phyloP scores from a whole-genome alignment of 2,329 filamentous ascomycete species.

The Alternaria solani region DNA sequence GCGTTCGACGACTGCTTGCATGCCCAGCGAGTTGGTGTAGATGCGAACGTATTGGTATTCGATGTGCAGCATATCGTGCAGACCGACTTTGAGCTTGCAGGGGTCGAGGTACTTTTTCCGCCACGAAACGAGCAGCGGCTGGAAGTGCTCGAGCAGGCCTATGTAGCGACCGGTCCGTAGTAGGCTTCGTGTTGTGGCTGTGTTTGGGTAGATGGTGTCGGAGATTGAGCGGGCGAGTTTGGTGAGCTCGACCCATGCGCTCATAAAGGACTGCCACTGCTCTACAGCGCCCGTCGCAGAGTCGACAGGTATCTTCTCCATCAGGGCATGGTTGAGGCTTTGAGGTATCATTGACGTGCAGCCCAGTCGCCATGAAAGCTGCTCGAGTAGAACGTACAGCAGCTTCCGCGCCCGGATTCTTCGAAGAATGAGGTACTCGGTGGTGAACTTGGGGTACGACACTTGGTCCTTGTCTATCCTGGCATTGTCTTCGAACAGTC shows the following conservation, averaged over 20 bases:
- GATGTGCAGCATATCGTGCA: slow-evolving; percentile 61
- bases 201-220: slow-evolving; percentile 62
- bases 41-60: slow-evolving; percentile 59
- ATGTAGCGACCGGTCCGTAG: slow-evolving; percentile 60
- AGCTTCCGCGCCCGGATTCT: slow-evolving; percentile 47
- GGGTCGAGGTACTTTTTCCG: slow-evolving; percentile 51
- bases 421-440: slow-evolving; percentile 42
- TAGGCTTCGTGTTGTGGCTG: slow-evolving; percentile 51
- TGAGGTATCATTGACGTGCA: slow-evolving; percentile 62
- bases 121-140: slow-evolving; percentile 53
- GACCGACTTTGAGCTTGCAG: slow-evolving; percentile 46
- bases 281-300: slow-evolving; percentile 49
- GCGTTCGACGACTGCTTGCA: slow-evolving; percentile 66
- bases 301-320: slow-evolving; percentile 53
- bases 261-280: slow-evolving; percentile 62
- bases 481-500: slow-evolving; percentile 57
- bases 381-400: slow-evolving; percentile 59
- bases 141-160: slow-evolving; percentile 58
- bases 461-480: slow-evolving; percentile 47
- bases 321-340: slow-evolving; percentile 49
- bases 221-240: slow-evolving; percentile 61
- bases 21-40: slow-evolving; percentile 59
- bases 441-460: slow-evolving; percentile 44
- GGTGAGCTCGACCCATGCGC: slow-evolving; percentile 57
- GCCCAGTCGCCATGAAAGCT: slow-evolving; percentile 61